Percentiles rank a stretch among this genome's conserved stretches.
phyloP scores from a whole-genome alignment of 2,329 filamentous ascomycete species.

The Ophiocordyceps camponoti-floridani region DNA sequence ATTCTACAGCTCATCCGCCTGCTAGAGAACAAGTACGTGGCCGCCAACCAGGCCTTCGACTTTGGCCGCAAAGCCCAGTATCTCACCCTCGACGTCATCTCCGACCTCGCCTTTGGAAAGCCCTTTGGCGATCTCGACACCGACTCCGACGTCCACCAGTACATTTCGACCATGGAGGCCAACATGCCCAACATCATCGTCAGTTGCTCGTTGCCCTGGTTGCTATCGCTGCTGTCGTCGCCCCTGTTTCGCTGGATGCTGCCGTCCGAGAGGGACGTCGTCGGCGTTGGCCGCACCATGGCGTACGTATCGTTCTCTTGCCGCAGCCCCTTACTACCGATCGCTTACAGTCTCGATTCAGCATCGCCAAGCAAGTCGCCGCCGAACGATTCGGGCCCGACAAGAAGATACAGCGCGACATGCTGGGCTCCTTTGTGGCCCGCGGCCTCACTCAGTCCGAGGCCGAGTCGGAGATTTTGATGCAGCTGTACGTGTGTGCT shows the following conservation, averaged over 20 bases:
- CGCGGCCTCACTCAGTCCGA: constrained; percentile 19
- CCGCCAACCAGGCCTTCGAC: constrained; percentile 3
- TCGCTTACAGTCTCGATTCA: constrained; percentile 1
- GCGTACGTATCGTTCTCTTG: constrained; percentile 15
- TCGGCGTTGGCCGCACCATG: constrained; percentile 23
- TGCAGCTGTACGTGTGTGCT: constrained; percentile 14
- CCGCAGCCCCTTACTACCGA: background rate
- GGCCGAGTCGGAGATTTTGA: constrained; percentile 24
- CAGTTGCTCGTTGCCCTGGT: constrained; percentile 5
- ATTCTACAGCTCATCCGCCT: constrained; percentile 3
- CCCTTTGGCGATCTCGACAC: constrained; percentile 29
- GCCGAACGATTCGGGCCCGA: constrained; percentile 25
- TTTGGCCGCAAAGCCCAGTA: constrained; percentile 28
- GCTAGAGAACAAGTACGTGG: constrained; percentile 4
- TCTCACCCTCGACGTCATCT: constrained; percentile 39
- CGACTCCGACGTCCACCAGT: constrained; percentile 28
- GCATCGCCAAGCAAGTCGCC: constrained; percentile 25
- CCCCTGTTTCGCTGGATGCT: constrained; percentile 21
- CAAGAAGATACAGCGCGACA: constrained; percentile 26
- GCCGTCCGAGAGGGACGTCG: constrained; percentile 18
- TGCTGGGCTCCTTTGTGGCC: constrained; percentile 27
- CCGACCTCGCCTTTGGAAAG: constrained; percentile 30
- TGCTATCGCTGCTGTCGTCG: constrained; percentile 17
- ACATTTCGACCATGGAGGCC: constrained; percentile 22
- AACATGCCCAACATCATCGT: constrained; percentile 7